Percentiles rank a stretch among this genome's conserved stretches.
Conservation (phyloP, 805 yeast genomes). For the Phaffomyces antillensis region DNA sequence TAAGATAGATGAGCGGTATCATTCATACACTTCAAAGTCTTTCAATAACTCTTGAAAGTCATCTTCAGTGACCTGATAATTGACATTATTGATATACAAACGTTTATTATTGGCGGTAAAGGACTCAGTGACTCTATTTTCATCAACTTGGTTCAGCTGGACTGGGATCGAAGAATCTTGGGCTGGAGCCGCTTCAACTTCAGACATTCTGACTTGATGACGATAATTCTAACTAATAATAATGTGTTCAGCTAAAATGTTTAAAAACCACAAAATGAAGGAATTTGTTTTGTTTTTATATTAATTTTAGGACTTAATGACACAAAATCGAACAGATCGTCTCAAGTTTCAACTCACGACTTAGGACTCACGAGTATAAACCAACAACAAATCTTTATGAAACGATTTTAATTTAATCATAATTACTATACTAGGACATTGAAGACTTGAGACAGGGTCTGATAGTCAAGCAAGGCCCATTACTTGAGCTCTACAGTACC, state of each 20-base stretch:
- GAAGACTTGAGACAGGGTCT: too few species aligned
- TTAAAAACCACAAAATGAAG: not conserved
- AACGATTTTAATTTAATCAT: too few species aligned
- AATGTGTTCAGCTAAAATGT: too few species aligned
- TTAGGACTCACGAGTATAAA: too few species aligned
- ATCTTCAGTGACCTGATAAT: slow-evolving; percentile 43
- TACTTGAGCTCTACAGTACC: not conserved
- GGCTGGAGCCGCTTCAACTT: not conserved
- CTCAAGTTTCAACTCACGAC: too few species aligned
- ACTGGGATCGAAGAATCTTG: not conserved
- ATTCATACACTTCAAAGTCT: slow-evolving; percentile 39
- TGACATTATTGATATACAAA: slow-evolving; percentile 49
- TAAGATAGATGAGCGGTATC: too few species aligned
- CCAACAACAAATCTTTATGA: too few species aligned
- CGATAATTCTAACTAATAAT: too few species aligned
- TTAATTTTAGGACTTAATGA: not conserved
- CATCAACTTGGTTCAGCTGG: not conserved
- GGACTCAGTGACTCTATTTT: not conserved
- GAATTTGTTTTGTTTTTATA: not conserved
- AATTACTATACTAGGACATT: too few species aligned
- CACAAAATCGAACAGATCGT: not conserved
- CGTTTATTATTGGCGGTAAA: slow-evolving; percentile 24
- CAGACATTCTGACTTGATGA: not conserved
- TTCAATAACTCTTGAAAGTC: slow-evolving; percentile 40
- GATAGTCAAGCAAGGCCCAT: too few species aligned